phyloP scores from a whole-genome alignment of 495 filamentous ascomycete genomes.

The Podospora appendiculata region DNA sequence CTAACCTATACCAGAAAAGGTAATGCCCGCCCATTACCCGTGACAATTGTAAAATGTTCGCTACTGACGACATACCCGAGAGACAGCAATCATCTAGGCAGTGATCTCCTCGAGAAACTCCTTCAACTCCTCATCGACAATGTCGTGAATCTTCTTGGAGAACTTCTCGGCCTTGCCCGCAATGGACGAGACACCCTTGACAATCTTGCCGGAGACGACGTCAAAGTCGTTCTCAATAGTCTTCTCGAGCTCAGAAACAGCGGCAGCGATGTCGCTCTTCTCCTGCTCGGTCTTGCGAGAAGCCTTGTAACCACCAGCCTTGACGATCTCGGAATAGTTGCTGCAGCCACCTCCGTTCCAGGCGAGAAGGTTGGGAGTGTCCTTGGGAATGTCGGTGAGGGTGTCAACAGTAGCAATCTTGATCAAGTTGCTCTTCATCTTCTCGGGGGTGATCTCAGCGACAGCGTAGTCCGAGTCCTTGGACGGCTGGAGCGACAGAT shows the following conservation, averaged over 20 bases:
- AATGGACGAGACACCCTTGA: conserved; percentile 38
- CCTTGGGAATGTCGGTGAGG: conserved; percentile 74
- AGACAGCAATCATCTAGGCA: conserved; percentile 18
- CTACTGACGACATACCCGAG: conserved; percentile 6
- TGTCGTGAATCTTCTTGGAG: conserved; percentile 44
- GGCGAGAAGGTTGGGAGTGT: conserved; percentile 82
- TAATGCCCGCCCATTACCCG: conserved; percentile 10
- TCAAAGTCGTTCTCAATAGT: conserved; percentile 52
- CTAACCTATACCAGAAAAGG: conserved; percentile 19
- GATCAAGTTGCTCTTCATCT: conserved; percentile 87
- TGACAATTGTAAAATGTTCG: conserved; percentile 6
- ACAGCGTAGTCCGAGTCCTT: conserved; percentile 84
- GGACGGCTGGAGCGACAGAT: conserved; percentile 88
- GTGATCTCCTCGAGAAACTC: conserved; percentile 57
- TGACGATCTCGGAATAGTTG: conserved; percentile 83
- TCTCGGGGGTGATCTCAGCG: conserved; percentile 81
- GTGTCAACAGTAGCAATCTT: conserved; percentile 71
- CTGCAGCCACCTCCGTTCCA: conserved; percentile 96
- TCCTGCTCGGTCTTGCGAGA: conserved; percentile 25
- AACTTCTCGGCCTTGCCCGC: conserved; percentile 40
- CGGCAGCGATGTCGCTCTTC: conserved; percentile 15
- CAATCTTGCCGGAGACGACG: conserved; percentile 45
- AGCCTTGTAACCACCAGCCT: conserved; percentile 53
- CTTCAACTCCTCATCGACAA: conserved; percentile 59
- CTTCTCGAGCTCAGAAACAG: conserved; percentile 49